phyloP scores from a whole-genome alignment of 2,329 filamentous ascomycete species.

The Fonsecaea pedrosoi region DNA sequence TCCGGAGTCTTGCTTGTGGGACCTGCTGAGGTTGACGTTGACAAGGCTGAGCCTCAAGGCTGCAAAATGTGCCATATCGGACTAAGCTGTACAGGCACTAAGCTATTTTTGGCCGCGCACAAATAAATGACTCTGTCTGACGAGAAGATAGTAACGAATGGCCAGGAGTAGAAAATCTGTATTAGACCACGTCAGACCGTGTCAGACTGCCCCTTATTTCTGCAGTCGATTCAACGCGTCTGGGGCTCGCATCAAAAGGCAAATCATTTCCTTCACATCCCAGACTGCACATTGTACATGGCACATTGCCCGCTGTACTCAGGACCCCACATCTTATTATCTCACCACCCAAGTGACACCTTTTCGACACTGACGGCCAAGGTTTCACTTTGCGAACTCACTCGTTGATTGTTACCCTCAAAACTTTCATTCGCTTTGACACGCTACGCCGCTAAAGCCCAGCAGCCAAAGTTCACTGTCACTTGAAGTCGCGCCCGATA shows the following conservation, averaged over 20 bases:
- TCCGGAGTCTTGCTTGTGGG: background rate
- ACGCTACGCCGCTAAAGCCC: background rate
- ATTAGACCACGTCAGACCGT: too few species aligned
- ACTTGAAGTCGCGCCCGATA: background rate
- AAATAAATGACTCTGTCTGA: too few species aligned
- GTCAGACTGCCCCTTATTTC: too few species aligned
- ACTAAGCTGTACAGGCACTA: background rate
- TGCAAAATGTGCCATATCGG: background rate
- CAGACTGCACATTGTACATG: background rate
- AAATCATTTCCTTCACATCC: background rate
- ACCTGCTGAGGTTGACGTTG: background rate
- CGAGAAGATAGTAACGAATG: too few species aligned
- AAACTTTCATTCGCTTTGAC: background rate
- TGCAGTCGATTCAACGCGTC: background rate
- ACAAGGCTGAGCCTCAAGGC: slow-evolving; percentile 2
- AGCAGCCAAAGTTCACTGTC: background rate
- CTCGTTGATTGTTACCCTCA: background rate
- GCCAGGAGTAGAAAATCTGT: too few species aligned
- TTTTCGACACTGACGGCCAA: background rate
- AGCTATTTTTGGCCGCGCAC: background rate
- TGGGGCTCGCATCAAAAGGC: slow-evolving; percentile 1
- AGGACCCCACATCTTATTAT: background rate
- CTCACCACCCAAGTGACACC: background rate
- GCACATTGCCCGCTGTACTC: background rate
- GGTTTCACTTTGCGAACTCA: background rate